phyloP scores from a whole-genome alignment of 2,329 filamentous ascomycete species.

The Colletotrichum camelliae region DNA sequence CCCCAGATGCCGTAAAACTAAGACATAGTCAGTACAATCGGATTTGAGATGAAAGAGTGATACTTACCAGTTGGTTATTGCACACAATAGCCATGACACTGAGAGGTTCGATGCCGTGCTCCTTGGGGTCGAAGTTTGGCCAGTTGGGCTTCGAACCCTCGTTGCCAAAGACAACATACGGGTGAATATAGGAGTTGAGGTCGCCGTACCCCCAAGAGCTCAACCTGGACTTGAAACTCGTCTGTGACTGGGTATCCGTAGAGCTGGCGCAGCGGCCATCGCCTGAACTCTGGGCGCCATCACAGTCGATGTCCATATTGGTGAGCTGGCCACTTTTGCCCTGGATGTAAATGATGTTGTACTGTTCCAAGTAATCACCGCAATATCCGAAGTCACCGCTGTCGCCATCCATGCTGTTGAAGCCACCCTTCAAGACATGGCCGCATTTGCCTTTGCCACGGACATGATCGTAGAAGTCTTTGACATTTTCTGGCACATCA shows the following conservation, averaged over 20 bases:
- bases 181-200: conserved; percentile 49
- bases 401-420: conserved; percentile 43
- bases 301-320: conserved; percentile 66
- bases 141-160: conserved; percentile 29
- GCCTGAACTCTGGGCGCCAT: conserved; percentile 51
- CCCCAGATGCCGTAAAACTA: conserved; percentile 66
- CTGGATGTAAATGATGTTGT: conserved; percentile 54
- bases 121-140: conserved; percentile 39
- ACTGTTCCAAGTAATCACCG: conserved; percentile 45
- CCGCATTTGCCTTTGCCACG: conserved; percentile 40
- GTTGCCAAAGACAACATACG: conserved; percentile 57
- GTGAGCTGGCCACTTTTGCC: conserved; percentile 45
- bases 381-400: conserved; percentile 48
- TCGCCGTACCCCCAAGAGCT: conserved; percentile 40
- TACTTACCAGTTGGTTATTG: conserved; percentile 42
- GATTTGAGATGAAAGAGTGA: not conserved
- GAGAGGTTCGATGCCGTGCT: conserved; percentile 46
- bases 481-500: conserved; percentile 46
- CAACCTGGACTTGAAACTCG: conserved; percentile 50
- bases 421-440: conserved; percentile 41
- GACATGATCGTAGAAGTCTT: conserved; percentile 45
- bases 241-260: conserved; percentile 48
- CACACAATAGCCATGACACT: conserved; percentile 57
- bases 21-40: not conserved
- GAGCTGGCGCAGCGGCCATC: conserved; percentile 51